A percentile compares a stretch with the other conserved stretches of the same genome.
These are phyloP conservation scores for Firmiana major DNA, from an alignment of 345 rosid species.

Conservation along the genomic window DNA sequence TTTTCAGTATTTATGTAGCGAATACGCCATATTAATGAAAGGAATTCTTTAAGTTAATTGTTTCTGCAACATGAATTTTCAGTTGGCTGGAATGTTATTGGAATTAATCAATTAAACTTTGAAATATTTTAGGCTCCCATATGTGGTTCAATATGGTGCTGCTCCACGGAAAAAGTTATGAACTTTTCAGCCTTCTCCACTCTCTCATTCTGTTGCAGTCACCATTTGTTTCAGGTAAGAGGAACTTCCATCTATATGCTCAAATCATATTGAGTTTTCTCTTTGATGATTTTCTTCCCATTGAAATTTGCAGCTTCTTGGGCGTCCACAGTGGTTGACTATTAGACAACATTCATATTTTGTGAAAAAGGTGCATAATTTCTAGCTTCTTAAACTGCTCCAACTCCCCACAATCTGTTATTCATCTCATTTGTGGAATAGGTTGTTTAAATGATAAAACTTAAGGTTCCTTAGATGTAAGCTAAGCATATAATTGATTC, in stretches of 20 bases:
- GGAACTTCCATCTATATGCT: background rate
- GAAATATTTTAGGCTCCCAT: conserved; percentile 48
- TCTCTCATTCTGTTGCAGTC: conserved; percentile 71
- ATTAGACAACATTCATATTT: conserved; percentile 61
- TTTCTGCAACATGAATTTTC: background rate
- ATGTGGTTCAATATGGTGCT: conserved; percentile 85
- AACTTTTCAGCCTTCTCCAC: conserved; percentile 73
- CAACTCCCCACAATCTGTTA: background rate
- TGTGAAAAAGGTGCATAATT: conserved; percentile 49
- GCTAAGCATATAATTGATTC: background rate
- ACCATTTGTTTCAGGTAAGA: conserved; percentile 71
- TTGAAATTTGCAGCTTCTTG: conserved; percentile 46
- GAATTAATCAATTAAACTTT: background rate
- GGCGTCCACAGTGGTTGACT: conserved; percentile 89
- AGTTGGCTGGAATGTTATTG: background rate
- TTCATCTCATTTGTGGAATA: background rate
- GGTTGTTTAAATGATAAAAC: background rate
- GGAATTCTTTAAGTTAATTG: background rate
- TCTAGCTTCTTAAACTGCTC: background rate
- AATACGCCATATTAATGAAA: background rate
- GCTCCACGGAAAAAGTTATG: conserved; percentile 65
- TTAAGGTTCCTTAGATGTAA: background rate
- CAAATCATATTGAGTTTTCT: background rate
- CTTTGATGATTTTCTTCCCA: background rate
- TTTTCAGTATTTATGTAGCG: background rate